These are phyloP conservation scores for Aspergillus avenaceus DNA, from an alignment of 495 filamentous ascomycete species.

Conservation along the genomic window DNA sequence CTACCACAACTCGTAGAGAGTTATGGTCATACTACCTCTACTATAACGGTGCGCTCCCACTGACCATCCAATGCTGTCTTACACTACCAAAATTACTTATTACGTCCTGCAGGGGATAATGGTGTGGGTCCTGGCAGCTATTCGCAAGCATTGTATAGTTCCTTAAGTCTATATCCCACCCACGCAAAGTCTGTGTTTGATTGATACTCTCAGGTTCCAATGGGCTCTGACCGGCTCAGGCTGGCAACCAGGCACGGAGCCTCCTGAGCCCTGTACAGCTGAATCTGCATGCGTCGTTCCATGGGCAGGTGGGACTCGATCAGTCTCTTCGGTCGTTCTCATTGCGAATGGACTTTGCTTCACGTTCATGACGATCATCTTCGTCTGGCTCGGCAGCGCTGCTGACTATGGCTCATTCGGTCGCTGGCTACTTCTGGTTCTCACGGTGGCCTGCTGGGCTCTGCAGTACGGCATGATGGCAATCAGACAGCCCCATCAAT, in stretches of 20 bases:
- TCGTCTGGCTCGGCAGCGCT: constrained; percentile 45
- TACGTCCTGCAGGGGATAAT: constrained; percentile 35
- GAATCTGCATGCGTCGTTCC: constrained; percentile 43
- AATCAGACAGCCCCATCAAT: constrained; percentile 40
- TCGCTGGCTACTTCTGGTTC: constrained; percentile 40
- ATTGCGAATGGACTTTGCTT: constrained; percentile 50
- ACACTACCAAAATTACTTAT: neutral
- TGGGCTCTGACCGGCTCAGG: constrained; percentile 43
- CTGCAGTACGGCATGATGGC: constrained; percentile 46
- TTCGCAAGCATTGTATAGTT: constrained; percentile 41
- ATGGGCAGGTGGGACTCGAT: constrained; percentile 41
- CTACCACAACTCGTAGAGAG: constrained; percentile 43
- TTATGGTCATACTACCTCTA: constrained; percentile 50
- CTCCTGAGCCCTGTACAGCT: constrained; percentile 34
- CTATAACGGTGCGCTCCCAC: constrained; percentile 29
- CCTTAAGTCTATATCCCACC: too few relatives aligned
- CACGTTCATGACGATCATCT: constrained; percentile 47
- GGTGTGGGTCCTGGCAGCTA: constrained; percentile 47
- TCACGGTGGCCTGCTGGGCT: constrained; percentile 47
- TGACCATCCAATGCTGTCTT: neutral
- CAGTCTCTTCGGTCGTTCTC: constrained; percentile 42
- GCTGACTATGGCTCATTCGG: constrained; percentile 50
- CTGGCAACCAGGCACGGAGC: constrained; percentile 38
- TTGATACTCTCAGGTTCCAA: constrained; percentile 32
- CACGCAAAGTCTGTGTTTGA: neutral